Conservation (phyloP, 805 yeast genomes). For the Lipomyces yamadae region DNA sequence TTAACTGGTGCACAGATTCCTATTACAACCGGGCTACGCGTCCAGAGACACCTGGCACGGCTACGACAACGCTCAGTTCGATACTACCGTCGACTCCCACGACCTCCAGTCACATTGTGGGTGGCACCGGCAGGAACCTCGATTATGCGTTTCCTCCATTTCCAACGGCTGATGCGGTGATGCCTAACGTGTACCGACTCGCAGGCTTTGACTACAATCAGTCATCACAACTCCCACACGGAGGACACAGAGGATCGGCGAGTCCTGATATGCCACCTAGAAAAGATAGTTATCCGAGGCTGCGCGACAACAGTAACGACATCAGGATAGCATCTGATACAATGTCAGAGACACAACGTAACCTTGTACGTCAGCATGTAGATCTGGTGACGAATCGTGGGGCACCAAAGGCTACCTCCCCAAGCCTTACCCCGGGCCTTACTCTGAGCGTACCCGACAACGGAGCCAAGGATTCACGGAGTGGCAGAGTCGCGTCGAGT, state of each 20-base stretch:
- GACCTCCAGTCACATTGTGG: background rate
- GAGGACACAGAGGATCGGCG: background rate
- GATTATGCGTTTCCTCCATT: conserved; percentile 51
- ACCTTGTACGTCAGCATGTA: background rate
- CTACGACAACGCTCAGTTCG: background rate
- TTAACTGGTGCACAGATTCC: background rate
- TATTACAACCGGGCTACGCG: background rate
- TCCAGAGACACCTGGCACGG: background rate
- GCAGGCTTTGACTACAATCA: conserved; percentile 51
- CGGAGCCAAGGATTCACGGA: background rate
- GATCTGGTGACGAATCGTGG: conserved; percentile 1
- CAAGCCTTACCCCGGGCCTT: background rate
- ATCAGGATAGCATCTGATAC: background rate
- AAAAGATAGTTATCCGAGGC: background rate
- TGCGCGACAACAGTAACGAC: background rate
- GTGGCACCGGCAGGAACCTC: conserved; percentile 36
- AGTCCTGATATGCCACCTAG: background rate
- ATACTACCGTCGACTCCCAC: background rate
- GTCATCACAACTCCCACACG: background rate
- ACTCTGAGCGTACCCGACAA: too few relatives aligned
- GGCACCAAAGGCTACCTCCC: background rate
- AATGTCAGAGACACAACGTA: background rate
- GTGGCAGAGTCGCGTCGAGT: background rate
- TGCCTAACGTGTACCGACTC: conserved; percentile 48
- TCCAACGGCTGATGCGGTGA: conserved; percentile 42